Evolutionary conservation across 2,329 filamentous ascomycete species (phyloP).

Genomic region (Neopestalotiopsis sp.): DNA sequence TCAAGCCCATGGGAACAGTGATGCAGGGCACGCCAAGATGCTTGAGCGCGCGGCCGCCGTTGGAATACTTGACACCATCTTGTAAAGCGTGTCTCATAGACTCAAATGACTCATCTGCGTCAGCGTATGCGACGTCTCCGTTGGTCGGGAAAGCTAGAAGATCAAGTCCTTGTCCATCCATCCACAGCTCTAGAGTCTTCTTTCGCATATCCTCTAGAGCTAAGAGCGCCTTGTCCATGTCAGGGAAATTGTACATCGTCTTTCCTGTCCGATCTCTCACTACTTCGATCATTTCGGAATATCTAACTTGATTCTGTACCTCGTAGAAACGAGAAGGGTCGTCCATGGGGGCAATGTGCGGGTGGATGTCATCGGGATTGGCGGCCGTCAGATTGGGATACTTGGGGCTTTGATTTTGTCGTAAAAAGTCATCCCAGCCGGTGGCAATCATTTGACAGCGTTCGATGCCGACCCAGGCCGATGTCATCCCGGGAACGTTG

Average conservation of each 20-base stretch:
- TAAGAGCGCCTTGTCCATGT: neutral
- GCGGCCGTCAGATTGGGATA: neutral
- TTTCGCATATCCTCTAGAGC: neutral
- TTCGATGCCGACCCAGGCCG: neutral
- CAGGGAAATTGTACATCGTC: neutral
- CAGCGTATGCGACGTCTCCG: neutral
- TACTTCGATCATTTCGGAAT: neutral
- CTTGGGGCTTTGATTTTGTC: neutral
- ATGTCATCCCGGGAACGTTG: neutral
- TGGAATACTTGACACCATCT: slow-evolving; percentile 8
- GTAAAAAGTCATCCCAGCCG: slow-evolving; percentile 7
- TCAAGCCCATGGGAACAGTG: neutral
- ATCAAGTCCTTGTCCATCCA: neutral
- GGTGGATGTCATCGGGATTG: neutral
- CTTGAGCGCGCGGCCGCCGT: neutral
- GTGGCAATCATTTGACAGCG: neutral
- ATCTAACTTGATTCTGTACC: slow-evolving; percentile 2
- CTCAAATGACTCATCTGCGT: neutral
- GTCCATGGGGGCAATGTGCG: slow-evolving; percentile 1
- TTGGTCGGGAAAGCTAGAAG: slow-evolving; percentile 3
- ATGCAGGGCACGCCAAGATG: slow-evolving; percentile 5
- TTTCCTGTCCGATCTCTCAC: neutral
- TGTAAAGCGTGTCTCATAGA: neutral
- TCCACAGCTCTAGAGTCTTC: neutral
- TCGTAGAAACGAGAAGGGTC: neutral